phyloP scores from a whole-genome alignment of 495 filamentous ascomycete species.

The Geopyxis carbonaria region DNA sequence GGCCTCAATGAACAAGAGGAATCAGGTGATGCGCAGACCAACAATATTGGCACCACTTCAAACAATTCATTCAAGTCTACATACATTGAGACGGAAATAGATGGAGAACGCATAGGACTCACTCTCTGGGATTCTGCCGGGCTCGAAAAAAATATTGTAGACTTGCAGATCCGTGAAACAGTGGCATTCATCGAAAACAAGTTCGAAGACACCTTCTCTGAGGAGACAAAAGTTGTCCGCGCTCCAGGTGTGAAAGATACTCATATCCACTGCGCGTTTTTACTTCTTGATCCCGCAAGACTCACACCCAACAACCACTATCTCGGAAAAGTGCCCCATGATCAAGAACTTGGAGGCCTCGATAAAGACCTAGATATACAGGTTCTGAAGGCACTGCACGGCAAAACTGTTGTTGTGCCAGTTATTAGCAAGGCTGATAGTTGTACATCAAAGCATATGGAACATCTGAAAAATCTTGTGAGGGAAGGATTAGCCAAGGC shows the following conservation, averaged over 20 bases:
- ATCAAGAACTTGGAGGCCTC: conserved; percentile 46
- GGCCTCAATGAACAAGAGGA: conserved; percentile 32
- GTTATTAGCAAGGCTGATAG: conserved; percentile 96
- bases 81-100: conserved; percentile 89
- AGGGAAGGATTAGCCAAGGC: conserved; percentile 72
- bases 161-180: conserved; percentile 83
- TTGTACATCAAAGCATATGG: conserved; percentile 84
- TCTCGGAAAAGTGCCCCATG: conserved; percentile 22
- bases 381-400: conserved; percentile 70
- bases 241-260: conserved; percentile 88
- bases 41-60: conserved; percentile 33
- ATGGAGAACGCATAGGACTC: conserved; percentile 76
- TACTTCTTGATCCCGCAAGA: conserved; percentile 75
- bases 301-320: conserved; percentile 44
- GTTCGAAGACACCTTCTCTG: conserved; percentile 91
- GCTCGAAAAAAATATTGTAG: conserved; percentile 80
- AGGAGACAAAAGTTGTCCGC: conserved; percentile 93
- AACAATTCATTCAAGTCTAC: conserved; percentile 28
- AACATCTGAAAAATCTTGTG: conserved; percentile 76
- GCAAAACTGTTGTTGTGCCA: conserved; percentile 90
- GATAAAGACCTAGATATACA: conserved; percentile 85
- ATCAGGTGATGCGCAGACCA: conserved; percentile 31
- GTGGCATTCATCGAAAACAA: conserved; percentile 88
- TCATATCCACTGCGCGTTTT: conserved; percentile 90
- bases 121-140: conserved; percentile 94